Percentiles rank a stretch among this genome's conserved stretches.
These are phyloP conservation scores for Candida pini DNA, from an alignment of 805 yeast species.

Conservation along the genomic window DNA sequence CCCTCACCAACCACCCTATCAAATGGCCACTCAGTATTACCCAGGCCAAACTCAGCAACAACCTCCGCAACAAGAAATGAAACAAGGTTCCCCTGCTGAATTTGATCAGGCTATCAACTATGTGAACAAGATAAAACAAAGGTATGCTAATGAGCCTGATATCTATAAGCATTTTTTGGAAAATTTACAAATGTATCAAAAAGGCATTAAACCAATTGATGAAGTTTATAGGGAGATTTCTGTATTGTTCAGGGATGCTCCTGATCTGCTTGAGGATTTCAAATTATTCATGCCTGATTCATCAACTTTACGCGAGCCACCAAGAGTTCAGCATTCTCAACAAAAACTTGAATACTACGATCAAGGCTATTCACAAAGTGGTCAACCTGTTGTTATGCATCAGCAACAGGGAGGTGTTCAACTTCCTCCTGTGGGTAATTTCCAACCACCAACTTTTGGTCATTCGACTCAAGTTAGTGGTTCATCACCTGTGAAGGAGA, in stretches of 20 bases:
- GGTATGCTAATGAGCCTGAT: constrained; percentile 92
- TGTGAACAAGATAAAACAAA: constrained; percentile 91
- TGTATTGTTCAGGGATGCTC: constrained; percentile 81
- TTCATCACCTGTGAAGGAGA: constrained; percentile 18
- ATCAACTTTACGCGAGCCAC: constrained; percentile 27
- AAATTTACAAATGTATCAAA: constrained; percentile 91
- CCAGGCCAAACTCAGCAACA: constrained; percentile 14
- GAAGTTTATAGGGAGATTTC: constrained; percentile 96
- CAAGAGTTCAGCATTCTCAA: constrained; percentile 10
- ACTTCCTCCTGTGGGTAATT: constrained; percentile 85
- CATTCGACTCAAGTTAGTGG: constrained; percentile 17
- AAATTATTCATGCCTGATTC: constrained; percentile 92
- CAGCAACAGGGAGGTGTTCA: constrained; percentile 36
- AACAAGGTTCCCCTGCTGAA: constrained; percentile 69
- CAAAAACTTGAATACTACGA: constrained; percentile 17
- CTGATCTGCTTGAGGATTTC: constrained; percentile 91
- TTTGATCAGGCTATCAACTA: constrained; percentile 96
- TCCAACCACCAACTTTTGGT: constrained; percentile 57
- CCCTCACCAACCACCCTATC: constrained; percentile 3
- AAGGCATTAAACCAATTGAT: constrained; percentile 90
- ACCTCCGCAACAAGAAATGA: constrained; percentile 17
- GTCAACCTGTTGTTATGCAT: constrained; percentile 13
- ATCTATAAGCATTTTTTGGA: constrained; percentile 92
- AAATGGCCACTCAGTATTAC: constrained; percentile 9
- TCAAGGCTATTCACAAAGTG: constrained; percentile 14